phyloP scores from a whole-genome alignment of 192 early-diverging fungal genomes.

The Linnemannia hyalina region DNA sequence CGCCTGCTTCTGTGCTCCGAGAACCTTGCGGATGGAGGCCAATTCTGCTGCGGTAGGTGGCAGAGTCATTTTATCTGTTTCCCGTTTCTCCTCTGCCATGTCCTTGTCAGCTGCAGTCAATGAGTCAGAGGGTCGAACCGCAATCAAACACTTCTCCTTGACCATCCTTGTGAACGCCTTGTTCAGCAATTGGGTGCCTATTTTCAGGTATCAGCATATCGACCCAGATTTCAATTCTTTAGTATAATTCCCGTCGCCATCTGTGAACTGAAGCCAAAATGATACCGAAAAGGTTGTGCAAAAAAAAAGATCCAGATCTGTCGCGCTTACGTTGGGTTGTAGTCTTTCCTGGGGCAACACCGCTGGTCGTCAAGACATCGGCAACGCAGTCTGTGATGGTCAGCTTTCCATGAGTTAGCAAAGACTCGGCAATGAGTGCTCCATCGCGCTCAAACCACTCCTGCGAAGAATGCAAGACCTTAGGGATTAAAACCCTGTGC shows the following conservation, averaged over 20 bases:
- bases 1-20: constrained; percentile 61
- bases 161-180: constrained; percentile 67
- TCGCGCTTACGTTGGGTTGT: constrained; percentile 25
- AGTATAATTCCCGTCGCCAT: neutral
- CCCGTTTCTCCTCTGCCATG: constrained; percentile 72
- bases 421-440: constrained; percentile 20
- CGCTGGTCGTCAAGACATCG: constrained; percentile 35
- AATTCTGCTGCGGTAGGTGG: constrained; percentile 76
- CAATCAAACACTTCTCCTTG: constrained; percentile 71
- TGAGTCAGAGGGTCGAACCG: constrained; percentile 70
- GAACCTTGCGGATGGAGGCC: constrained; percentile 59
- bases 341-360: constrained; percentile 32
- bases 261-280: neutral
- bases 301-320: constrained; percentile 9
- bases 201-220: neutral
- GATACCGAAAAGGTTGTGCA: constrained; percentile 17
- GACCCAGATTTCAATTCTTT: neutral
- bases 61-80: constrained; percentile 66
- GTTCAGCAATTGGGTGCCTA: constrained; percentile 27
- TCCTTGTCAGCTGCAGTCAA: constrained; percentile 70
- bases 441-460: constrained; percentile 73
- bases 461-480: constrained; percentile 65
- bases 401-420: constrained; percentile 63
- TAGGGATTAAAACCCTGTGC: constrained; percentile 68
- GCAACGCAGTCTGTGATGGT: constrained; percentile 56